Conservation (phyloP, 2,329 filamentous ascomycete genomes). For the Boeremia exigua region DNA sequence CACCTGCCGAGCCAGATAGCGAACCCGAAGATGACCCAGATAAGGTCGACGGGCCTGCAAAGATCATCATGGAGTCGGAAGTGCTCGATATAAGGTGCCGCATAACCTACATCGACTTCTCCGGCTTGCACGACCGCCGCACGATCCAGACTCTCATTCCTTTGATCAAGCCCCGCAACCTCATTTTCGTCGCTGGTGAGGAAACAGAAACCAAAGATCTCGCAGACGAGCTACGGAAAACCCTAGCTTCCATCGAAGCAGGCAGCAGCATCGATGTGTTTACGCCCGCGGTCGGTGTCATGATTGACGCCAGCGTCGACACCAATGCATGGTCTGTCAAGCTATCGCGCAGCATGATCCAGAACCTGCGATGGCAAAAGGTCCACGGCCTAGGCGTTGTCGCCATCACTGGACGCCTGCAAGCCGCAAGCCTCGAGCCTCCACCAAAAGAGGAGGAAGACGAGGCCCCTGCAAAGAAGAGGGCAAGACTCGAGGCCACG, state of each 20-base stretch:
- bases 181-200: constrained; percentile 87
- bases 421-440: constrained; percentile 54
- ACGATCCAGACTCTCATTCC: constrained; percentile 95
- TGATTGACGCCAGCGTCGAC: constrained; percentile 90
- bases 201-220: constrained; percentile 75
- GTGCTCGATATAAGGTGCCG: constrained; percentile 73
- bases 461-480: constrained; percentile 58
- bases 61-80: constrained; percentile 70
- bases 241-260: constrained; percentile 58
- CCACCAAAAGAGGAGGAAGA: constrained; percentile 51
- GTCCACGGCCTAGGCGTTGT: constrained; percentile 89
- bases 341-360: constrained; percentile 82
- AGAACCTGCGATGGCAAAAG: constrained; percentile 91
- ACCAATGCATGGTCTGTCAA: constrained; percentile 98
- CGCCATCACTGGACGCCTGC: constrained; percentile 80
- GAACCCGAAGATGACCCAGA: constrained; percentile 60
- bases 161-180: constrained; percentile 89
- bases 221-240: constrained; percentile 78
- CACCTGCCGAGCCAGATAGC: constrained; percentile 52
- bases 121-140: constrained; percentile 89
- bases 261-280: constrained; percentile 70
- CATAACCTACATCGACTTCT: constrained; percentile 89
- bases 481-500: constrained; percentile 50
- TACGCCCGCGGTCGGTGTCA: constrained; percentile 75
- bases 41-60: constrained; percentile 72